phyloP scores from a whole-genome alignment of 495 filamentous ascomycete species.

The Hypoxylon fuscum region DNA sequence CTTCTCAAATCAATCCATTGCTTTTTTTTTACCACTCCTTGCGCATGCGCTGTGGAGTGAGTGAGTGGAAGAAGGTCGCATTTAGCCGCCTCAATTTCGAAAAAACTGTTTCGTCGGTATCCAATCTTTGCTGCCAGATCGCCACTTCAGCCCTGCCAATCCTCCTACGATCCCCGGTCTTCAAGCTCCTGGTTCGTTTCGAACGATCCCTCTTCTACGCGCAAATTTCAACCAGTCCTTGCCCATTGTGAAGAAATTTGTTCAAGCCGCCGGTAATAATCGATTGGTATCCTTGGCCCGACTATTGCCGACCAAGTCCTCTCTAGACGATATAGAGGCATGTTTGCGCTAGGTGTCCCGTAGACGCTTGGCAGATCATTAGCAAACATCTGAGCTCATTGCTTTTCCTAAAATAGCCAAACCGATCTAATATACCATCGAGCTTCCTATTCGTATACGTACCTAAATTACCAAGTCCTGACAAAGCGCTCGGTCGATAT shows the following conservation, averaged over 20 bases:
- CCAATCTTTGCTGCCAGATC: conserved; percentile 37
- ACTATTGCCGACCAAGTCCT: neutral
- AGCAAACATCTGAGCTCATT: conserved; percentile 4
- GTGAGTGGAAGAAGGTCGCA: too few species aligned
- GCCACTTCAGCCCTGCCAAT: conserved; percentile 30
- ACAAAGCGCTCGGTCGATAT: neutral
- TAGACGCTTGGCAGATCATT: conserved; percentile 25
- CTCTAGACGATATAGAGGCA: conserved; percentile 19
- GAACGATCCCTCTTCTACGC: conserved; percentile 11
- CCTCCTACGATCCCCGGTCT: conserved; percentile 5
- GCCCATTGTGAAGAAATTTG: neutral
- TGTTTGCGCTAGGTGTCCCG: conserved; percentile 29
- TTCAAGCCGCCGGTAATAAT: neutral
- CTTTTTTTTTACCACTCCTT: conserved; percentile 1
- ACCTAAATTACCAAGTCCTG: conserved; percentile 4
- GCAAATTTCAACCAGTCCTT: conserved; percentile 1
- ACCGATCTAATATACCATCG: neutral
- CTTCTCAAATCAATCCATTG: neutral
- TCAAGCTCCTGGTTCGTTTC: conserved; percentile 19
- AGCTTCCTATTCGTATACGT: conserved; percentile 9
- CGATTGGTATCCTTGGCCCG: conserved; percentile 3
- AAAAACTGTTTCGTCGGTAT: conserved; percentile 19
- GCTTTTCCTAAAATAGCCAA: neutral
- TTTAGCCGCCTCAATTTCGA: conserved; percentile 39
- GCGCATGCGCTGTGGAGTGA: conserved; percentile 29